These are phyloP conservation scores for Mycena chlorophos DNA, from an alignment of 768 basidiomycete species.

Conservation along the genomic window DNA sequence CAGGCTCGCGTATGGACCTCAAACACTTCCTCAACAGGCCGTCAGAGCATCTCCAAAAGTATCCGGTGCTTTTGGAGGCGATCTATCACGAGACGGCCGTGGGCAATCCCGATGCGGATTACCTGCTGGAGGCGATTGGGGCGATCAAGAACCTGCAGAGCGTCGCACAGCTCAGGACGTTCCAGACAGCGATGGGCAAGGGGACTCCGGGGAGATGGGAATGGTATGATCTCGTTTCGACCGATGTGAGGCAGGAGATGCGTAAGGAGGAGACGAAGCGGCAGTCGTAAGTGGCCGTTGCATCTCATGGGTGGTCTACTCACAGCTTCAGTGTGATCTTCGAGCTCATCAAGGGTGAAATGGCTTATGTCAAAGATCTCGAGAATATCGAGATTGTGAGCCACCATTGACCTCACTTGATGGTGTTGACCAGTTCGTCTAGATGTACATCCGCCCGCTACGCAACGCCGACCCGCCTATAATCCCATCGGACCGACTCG, in stretches of 20 bases:
- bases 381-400: conserved; percentile 77
- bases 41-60: conserved; percentile 79
- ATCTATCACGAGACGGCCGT: conserved; percentile 79
- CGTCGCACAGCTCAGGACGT: conserved; percentile 81
- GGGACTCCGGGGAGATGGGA: conserved; percentile 81
- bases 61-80: conserved; percentile 82
- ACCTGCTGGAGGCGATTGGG: conserved; percentile 77
- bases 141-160: conserved; percentile 82
- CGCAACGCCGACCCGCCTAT: conserved; percentile 74
- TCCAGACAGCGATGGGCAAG: conserved; percentile 86
- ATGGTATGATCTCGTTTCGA: conserved; percentile 84
- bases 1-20: conserved; percentile 57
- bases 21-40: conserved; percentile 80
- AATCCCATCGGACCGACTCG: conserved; percentile 67
- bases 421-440: conserved; percentile 8
- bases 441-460: conserved; percentile 85
- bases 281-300: conserved; percentile 65
- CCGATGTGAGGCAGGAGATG: conserved; percentile 60
- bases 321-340: conserved; percentile 73
- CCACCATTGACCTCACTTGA: background rate
- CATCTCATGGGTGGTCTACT: background rate
- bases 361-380: conserved; percentile 91
- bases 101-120: conserved; percentile 82
- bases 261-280: conserved; percentile 78
- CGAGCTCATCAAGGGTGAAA: conserved; percentile 93